phyloP scores from a whole-genome alignment of 768 basidiomycete genomes.

The Hypholoma sublateritium region DNA sequence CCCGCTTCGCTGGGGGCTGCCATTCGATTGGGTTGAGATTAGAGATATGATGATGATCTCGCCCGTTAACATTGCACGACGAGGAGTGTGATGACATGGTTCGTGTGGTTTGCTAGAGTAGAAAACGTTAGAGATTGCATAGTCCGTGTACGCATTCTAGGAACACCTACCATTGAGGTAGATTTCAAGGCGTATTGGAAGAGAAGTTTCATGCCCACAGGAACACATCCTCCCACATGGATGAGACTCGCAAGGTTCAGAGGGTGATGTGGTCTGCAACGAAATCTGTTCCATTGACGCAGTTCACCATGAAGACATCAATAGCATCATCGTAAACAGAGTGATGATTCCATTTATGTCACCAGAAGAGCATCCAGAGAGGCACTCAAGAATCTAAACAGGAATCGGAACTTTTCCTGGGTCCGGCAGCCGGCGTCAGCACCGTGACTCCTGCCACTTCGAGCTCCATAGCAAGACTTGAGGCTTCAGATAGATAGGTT shows the following conservation, averaged over 20 bases:
- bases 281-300: not conserved
- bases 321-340: not conserved
- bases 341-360: not conserved
- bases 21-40: not conserved
- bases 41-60: not conserved
- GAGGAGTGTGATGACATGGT: not conserved
- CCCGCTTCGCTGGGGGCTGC: slow-evolving; percentile 10
- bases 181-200: too few species aligned
- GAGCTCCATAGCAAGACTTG: too few species aligned
- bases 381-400: not conserved
- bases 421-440: not conserved
- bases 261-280: not conserved
- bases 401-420: not conserved
- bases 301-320: not conserved
- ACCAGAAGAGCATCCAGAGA: not conserved
- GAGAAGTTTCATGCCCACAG: too few species aligned
- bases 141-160: too few species aligned
- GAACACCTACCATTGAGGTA: too few species aligned
- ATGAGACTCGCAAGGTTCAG: too few species aligned
- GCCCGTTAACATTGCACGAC: not conserved
- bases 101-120: not conserved
- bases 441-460: not conserved
- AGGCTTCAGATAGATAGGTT: too few species aligned
- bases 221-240: too few species aligned
- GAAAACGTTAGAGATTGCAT: too few species aligned